Base-by-base conservation (phyloP, 495 filamentous ascomycete species). In the Neurospora sp. region DNA sequence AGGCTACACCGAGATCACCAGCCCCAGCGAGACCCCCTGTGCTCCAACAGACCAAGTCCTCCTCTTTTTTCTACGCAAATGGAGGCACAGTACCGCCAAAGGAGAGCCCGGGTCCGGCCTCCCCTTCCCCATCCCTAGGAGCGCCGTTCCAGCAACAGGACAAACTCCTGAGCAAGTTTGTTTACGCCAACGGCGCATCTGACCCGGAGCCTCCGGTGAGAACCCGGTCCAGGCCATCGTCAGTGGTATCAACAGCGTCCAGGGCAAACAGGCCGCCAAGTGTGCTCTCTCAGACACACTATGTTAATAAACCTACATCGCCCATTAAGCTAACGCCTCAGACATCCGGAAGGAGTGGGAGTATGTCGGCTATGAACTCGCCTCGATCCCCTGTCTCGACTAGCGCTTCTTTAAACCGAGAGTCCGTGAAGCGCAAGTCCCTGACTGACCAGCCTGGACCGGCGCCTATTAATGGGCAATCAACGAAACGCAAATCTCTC, bases 181-280 rank as follows among this genome's bases (percentile, higher is more conserved):
- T 98, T 88, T 81, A 96, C 89, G 87, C 91, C 82, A 87, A 90
- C 78, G 83, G 88, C 61, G 80, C 82, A 61, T 83, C 85, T 45
- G 82, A 89, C 39, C 69, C 84, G 45, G 72, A 76, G 61, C 71
- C 75, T 7, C 31, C 75, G 6, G 59, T 75, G 14, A 77, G 72
- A 37, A 72, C 81, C 27, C 76, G 73, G 61, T 74, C 81, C 74
- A 68, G 38, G 41, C 82, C 73, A 59, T 75, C 59, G 69, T 85
- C 87, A 9, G 78, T 77, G 1, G 78, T 83, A n/a, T 84, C 85
- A 14, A 79, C 78, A 12, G 74, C 82, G 40, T 83, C 84, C 5
- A 85, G 79, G 72, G 44, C 76, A 74, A 74, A 74, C 38, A 78
- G 75, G 69, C 76, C 80, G 0, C 73, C 75, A 44, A 78, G 77